A percentile compares a stretch with the other conserved stretches of the same genome.
Conservation (phyloP, 768 basidiomycete species). For the Galerina marginata region DNA sequence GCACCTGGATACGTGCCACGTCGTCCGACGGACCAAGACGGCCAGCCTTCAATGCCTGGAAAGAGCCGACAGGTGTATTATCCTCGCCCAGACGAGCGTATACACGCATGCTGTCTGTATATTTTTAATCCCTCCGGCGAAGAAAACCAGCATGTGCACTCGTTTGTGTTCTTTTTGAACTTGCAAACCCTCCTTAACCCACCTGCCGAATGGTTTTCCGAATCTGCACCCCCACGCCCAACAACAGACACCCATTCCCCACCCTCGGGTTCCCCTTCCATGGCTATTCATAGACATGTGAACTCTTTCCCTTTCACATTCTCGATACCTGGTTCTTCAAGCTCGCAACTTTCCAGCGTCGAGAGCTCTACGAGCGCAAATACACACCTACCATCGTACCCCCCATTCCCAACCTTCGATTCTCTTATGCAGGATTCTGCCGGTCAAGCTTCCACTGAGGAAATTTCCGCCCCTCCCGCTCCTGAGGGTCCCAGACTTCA, state of each 20-base stretch:
- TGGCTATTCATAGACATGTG: background rate
- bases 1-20: constrained; percentile 46
- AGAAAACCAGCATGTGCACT: constrained; percentile 45
- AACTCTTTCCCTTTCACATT: background rate
- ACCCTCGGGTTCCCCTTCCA: background rate
- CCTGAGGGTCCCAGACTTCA: background rate
- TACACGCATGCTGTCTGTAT: constrained; percentile 55
- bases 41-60: constrained; percentile 11
- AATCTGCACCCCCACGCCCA: constrained; percentile 1
- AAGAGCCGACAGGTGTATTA: constrained; percentile 43
- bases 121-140: constrained; percentile 46
- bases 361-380: background rate
- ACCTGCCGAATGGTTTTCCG: constrained; percentile 32
- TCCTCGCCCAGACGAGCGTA: constrained; percentile 52
- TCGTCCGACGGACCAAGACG: constrained; percentile 12
- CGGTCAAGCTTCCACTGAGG: background rate
- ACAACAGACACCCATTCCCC: background rate
- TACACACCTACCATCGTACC: constrained; percentile 21
- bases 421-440: constrained; percentile 4
- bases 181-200: constrained; percentile 44
- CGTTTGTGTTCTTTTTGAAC: constrained; percentile 57
- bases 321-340: background rate
- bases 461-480: background rate
- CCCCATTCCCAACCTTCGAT: constrained; percentile 33
- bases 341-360: background rate